Base-by-base conservation (phyloP, 2,329 filamentous ascomycete genomes). In the Stagonosporopsis vannaccii region DNA sequence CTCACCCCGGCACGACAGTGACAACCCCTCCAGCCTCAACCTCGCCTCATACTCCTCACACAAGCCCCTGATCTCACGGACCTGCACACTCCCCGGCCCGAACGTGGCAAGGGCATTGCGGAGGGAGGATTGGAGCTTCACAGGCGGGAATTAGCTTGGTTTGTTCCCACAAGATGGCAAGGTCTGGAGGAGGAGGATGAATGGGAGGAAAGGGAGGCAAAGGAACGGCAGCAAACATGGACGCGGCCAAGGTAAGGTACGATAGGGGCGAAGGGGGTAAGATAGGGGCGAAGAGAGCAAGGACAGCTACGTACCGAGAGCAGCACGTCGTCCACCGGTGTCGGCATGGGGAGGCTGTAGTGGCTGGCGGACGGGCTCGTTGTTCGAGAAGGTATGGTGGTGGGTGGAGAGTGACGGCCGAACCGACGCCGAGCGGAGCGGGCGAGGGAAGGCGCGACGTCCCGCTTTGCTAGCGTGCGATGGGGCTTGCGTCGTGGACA, bases 101-200 rank as follows among this genome's bases (percentile, higher is more conserved):
- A 76, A 75, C 1, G 74, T 75, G 11, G 69, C 50, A 6, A 69
- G 63, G 9, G 70, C 63, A 33, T 76, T 76, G 53, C 72, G 74
- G 20, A 75, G 65, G 6, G 72, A 75, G 5, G 69, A 67, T 44
- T 75, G 62, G 7, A 76, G 66, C 73, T 76, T 37, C 33, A 12
- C 11, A 26, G 8, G 19, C 22, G 9, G 35, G 25, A 5, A 9
- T 37, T 19, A 37, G 35, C 17, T n/a, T 33, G 12, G 15, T 37
- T 6, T n/a, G n/a, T n/a, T n/a, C n/a, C n/a, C n/a, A n/a, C n/a
- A n/a, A n/a, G n/a, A n/a, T n/a, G n/a, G n/a, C n/a, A n/a, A n/a
- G n/a, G n/a, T n/a, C n/a, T n/a, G n/a, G n/a, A n/a, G n/a, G n/a
- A n/a, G n/a, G n/a, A n/a, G n/a, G n/a, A n/a, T n/a, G n/a, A n/a